phyloP scores from a whole-genome alignment of 2,329 filamentous ascomycete genomes.

The Fusarium nelsonii region DNA sequence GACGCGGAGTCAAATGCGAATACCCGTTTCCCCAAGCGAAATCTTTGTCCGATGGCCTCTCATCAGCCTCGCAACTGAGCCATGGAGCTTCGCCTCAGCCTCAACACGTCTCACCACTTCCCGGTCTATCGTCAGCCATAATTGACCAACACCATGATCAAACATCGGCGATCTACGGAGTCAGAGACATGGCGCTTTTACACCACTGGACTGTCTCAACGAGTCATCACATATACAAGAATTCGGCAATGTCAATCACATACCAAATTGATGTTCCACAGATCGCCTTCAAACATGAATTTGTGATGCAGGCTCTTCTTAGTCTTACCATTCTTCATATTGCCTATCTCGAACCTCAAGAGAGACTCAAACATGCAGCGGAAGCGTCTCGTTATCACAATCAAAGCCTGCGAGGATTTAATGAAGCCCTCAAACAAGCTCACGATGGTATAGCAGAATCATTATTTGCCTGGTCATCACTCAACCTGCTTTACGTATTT shows the following conservation, averaged over 20 bases:
- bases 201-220: slow-evolving; percentile 17
- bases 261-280: background rate
- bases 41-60: background rate
- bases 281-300: background rate
- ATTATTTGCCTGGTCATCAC: slow-evolving; percentile 4
- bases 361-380: background rate
- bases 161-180: background rate
- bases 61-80: background rate
- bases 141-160: background rate
- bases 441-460: background rate
- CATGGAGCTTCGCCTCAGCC: background rate
- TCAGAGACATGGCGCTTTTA: slow-evolving; percentile 4
- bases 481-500: slow-evolving; percentile 11
- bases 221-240: slow-evolving; percentile 1
- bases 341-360: background rate
- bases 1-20: slow-evolving; percentile 11
- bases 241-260: background rate
- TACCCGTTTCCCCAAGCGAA: background rate
- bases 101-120: background rate
- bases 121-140: background rate
- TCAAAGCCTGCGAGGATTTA: background rate
- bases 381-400: slow-evolving; percentile 9
- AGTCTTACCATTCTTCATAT: background rate
- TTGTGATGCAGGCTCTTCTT: slow-evolving; percentile 4
- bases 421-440: accelerated